Percentiles rank a stretch among this genome's conserved stretches.
phyloP scores from a whole-genome alignment of 768 basidiomycete species.

The Dentipellis fragilis region DNA sequence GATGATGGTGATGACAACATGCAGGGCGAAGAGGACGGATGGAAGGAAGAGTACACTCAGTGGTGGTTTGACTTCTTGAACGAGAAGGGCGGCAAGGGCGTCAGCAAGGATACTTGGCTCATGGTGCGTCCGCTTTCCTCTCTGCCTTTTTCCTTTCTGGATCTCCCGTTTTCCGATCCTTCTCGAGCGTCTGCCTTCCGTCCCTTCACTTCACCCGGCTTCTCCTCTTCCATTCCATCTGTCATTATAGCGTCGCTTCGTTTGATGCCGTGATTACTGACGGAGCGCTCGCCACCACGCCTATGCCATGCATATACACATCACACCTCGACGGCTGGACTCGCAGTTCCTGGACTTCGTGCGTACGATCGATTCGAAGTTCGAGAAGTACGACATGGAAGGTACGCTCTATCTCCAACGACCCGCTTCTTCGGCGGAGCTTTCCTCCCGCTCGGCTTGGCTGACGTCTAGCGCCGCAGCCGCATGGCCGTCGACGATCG shows the following conservation, averaged over 20 bases:
- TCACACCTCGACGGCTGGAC: not conserved
- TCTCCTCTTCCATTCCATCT: not conserved
- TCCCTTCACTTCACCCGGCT: not conserved
- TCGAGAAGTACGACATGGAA: slow-evolving; percentile 67
- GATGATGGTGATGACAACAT: slow-evolving; percentile 32
- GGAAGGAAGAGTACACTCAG: slow-evolving; percentile 49
- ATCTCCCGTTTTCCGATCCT: not conserved
- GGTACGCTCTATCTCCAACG: slow-evolving; percentile 28
- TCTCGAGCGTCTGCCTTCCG: not conserved
- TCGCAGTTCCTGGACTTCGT: slow-evolving; percentile 71
- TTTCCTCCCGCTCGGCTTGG: slow-evolving; percentile 6
- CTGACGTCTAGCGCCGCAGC: slow-evolving; percentile 29
- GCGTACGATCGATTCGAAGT: slow-evolving; percentile 61
- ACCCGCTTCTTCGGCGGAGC: not conserved
- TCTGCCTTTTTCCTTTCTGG: not conserved
- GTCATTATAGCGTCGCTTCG: too few relatives aligned
- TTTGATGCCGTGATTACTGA: not conserved
- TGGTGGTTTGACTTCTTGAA: slow-evolving; percentile 78
- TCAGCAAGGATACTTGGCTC: slow-evolving; percentile 84
- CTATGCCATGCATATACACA: not conserved
- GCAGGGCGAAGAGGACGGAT: slow-evolving; percentile 33
- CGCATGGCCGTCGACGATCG: slow-evolving; percentile 83
- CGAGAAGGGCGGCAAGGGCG: slow-evolving; percentile 56
- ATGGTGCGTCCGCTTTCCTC: slow-evolving; percentile 46
- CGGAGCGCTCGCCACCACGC: not conserved